These are phyloP conservation scores for Bipolaris gigantea DNA, from an alignment of 2,329 filamentous ascomycete species.

Conservation along the genomic window DNA sequence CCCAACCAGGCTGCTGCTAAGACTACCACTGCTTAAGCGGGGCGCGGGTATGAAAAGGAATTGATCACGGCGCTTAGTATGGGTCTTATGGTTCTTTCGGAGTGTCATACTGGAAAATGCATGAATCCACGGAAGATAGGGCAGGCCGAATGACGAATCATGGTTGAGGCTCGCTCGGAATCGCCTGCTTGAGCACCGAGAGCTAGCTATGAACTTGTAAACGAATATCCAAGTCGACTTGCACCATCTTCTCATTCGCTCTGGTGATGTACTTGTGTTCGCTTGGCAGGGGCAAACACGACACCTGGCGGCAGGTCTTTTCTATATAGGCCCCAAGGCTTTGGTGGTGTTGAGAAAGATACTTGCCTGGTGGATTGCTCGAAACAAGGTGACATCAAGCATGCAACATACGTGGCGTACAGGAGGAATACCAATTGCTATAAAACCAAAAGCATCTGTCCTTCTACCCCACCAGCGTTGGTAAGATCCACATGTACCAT, in stretches of 20 bases:
- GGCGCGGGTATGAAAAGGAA: conserved; percentile 21
- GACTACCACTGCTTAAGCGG: conserved; percentile 43
- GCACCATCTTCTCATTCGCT: conserved; percentile 18
- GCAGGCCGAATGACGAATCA: conserved; percentile 40
- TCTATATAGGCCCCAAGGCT: neutral
- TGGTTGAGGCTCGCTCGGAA: conserved; percentile 34
- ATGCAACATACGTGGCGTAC: neutral
- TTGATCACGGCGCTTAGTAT: conserved; percentile 43
- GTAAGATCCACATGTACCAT: conserved; percentile 16
- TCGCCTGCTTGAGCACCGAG: conserved; percentile 33
- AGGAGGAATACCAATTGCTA: neutral
- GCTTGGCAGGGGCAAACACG: neutral
- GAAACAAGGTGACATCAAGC: neutral
- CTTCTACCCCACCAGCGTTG: neutral
- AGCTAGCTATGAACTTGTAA: conserved; percentile 43
- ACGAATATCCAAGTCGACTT: conserved; percentile 42
- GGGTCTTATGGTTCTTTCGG: conserved; percentile 40
- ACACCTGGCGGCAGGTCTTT: neutral
- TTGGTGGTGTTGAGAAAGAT: neutral
- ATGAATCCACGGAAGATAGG: conserved; percentile 38
- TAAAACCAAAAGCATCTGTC: neutral
- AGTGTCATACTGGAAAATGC: conserved; percentile 42
- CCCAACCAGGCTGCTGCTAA: conserved; percentile 81
- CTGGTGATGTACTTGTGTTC: conserved; percentile 3
- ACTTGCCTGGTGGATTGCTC: neutral